Percentiles rank a stretch among this genome's conserved stretches.
These are phyloP conservation scores for Epichloe sibirici DNA, from an alignment of 2,329 filamentous ascomycete genomes.

Conservation along the genomic window DNA sequence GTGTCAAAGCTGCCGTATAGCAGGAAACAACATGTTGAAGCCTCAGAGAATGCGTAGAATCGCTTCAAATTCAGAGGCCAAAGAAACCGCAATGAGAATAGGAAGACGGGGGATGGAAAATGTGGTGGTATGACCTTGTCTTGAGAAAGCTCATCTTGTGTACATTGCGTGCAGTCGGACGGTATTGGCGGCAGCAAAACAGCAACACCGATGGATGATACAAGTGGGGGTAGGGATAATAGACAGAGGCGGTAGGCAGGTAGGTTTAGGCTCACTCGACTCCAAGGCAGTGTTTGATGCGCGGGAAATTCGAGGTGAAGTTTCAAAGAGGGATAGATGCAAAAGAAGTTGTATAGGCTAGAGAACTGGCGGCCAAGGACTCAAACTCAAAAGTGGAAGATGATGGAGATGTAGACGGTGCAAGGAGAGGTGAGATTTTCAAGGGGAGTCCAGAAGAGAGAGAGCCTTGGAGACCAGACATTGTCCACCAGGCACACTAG, in stretches of 20 bases:
- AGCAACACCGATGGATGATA: background rate
- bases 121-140: constrained; percentile 21
- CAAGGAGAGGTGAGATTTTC: background rate
- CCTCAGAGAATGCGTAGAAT: background rate
- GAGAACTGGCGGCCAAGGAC: background rate
- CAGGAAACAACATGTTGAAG: background rate
- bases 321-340: background rate
- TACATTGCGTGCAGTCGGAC: constrained; percentile 23
- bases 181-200: constrained; percentile 10
- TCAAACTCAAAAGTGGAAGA: background rate
- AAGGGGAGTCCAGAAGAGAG: background rate
- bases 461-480: background rate
- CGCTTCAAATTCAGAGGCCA: background rate
- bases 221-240: background rate
- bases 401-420: background rate
- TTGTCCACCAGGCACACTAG: background rate
- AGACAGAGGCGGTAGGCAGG: background rate
- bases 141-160: constrained; percentile 32
- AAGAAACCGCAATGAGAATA: background rate
- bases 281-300: background rate
- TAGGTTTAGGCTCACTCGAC: background rate
- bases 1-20: background rate
- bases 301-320: background rate
- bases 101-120: background rate
- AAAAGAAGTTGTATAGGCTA: background rate